A percentile compares a stretch with the other conserved stretches of the same genome.
Evolutionary conservation across 2,329 filamentous ascomycete genomes (phyloP).

Genomic region (Penicillium sclerotiorum): DNA sequence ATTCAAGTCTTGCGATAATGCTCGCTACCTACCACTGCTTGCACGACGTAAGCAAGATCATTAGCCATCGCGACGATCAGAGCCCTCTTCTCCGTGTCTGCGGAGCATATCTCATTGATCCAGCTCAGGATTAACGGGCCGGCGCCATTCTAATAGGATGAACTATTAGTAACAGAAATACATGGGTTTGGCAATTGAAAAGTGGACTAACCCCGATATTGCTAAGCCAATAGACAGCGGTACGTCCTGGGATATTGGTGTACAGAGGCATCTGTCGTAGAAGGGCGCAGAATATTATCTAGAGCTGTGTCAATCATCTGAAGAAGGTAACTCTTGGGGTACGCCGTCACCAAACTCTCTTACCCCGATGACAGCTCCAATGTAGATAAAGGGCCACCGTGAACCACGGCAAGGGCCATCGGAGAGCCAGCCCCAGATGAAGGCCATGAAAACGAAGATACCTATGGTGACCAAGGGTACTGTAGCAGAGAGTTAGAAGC

Average conservation of each 20-base stretch:
- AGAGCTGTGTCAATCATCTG: too few species aligned
- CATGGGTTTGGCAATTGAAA: background rate
- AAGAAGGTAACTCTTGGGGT: too few species aligned
- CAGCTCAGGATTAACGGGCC: conserved; percentile 44
- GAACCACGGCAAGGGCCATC: conserved; percentile 37
- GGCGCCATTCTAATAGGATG: conserved; percentile 30
- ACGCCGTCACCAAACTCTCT: conserved; percentile 10
- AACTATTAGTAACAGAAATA: background rate
- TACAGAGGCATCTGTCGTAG: conserved; percentile 43
- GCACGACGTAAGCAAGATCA: conserved; percentile 38
- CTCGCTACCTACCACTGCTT: conserved; percentile 29
- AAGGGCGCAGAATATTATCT: conserved; percentile 37
- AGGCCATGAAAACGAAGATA: conserved; percentile 39
- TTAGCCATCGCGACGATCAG: conserved; percentile 35
- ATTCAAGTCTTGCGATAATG: background rate
- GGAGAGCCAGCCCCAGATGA: conserved; percentile 43
- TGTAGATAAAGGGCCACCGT: conserved; percentile 45
- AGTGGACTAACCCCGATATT: conserved; percentile 35
- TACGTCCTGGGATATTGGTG: conserved; percentile 38
- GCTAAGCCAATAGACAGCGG: conserved; percentile 43
- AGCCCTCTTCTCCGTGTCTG: conserved; percentile 35
- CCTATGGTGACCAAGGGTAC: conserved; percentile 35
- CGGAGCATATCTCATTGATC: conserved; percentile 40
- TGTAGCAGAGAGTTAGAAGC: background rate
- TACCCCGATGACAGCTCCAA: conserved; percentile 40